These are phyloP conservation scores for Byssoonygena ceratinophila DNA, from an alignment of 2,329 filamentous ascomycete genomes.

Conservation along the genomic window DNA sequence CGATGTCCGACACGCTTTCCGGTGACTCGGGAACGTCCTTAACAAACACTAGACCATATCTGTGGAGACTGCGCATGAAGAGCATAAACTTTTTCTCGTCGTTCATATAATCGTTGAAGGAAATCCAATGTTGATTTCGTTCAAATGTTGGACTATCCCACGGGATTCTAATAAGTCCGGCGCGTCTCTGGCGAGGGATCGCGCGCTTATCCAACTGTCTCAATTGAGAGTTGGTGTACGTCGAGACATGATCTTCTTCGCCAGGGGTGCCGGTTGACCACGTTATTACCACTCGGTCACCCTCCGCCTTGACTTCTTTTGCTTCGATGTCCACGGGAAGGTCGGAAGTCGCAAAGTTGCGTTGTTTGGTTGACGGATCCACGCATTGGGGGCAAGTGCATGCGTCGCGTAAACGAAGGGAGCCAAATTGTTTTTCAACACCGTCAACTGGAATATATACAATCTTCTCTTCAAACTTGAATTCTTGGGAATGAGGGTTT, in stretches of 20 bases:
- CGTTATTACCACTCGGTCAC: constrained; percentile 34
- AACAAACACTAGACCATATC: constrained; percentile 66
- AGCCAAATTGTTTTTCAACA: neutral
- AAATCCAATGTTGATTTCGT: constrained; percentile 43
- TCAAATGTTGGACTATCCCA: constrained; percentile 31
- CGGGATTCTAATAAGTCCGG: neutral
- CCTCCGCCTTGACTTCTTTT: constrained; percentile 28
- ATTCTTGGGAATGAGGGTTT: neutral
- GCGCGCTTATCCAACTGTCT: neutral
- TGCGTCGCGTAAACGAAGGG: constrained; percentile 41
- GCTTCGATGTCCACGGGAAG: constrained; percentile 44
- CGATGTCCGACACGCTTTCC: constrained; percentile 56
- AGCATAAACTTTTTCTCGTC: constrained; percentile 47
- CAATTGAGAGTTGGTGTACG: constrained; percentile 20
- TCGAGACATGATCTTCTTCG: constrained; percentile 32
- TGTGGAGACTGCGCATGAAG: constrained; percentile 52
- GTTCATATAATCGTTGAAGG: constrained; percentile 62
- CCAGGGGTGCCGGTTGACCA: constrained; percentile 40
- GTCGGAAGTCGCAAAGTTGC: constrained; percentile 54
- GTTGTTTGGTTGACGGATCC: constrained; percentile 50
- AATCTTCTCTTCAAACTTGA: neutral
- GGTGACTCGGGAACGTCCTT: constrained; percentile 60
- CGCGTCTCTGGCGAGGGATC: neutral
- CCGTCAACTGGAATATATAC: neutral
- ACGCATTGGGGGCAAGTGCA: constrained; percentile 47